phyloP scores from a whole-genome alignment of 495 filamentous ascomycete species.

The Lepidopterella palustris region DNA sequence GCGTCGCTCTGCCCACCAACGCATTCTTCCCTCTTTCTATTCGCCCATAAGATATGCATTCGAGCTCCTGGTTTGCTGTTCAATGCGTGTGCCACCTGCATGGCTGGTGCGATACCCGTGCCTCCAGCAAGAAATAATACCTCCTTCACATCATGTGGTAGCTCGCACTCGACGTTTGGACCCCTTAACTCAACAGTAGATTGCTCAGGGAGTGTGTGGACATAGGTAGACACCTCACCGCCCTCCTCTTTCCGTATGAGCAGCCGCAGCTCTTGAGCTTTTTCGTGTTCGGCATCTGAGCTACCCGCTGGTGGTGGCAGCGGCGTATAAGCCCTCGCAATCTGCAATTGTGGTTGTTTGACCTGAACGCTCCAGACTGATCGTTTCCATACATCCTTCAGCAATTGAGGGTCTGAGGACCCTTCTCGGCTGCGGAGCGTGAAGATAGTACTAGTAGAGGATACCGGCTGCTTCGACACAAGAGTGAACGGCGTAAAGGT shows the following conservation, averaged over 20 bases:
- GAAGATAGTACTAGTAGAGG: slow-evolving; percentile 68
- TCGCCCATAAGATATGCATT: slow-evolving; percentile 66
- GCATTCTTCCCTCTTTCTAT: slow-evolving; percentile 53
- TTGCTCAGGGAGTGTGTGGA: slow-evolving; percentile 56
- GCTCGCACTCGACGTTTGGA: slow-evolving; percentile 62
- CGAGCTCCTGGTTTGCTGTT: slow-evolving; percentile 35
- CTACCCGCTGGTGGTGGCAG: slow-evolving; percentile 47
- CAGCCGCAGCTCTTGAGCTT: slow-evolving; percentile 40
- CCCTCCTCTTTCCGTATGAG: slow-evolving; percentile 42
- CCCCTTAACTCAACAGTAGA: slow-evolving; percentile 68
- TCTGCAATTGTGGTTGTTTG: slow-evolving; percentile 88
- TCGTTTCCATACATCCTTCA: slow-evolving; percentile 44
- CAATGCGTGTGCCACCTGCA: slow-evolving; percentile 66
- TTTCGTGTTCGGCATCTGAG: slow-evolving; percentile 35
- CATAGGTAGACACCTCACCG: slow-evolving; percentile 56
- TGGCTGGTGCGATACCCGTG: slow-evolving; percentile 85
- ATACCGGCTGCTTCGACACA: slow-evolving; percentile 58
- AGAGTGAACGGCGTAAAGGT: slow-evolving; percentile 44
- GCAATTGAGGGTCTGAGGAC: slow-evolving; percentile 34
- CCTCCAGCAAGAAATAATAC: slow-evolving; percentile 87
- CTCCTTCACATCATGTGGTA: slow-evolving; percentile 47
- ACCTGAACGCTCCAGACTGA: slow-evolving; percentile 84
- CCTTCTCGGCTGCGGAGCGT: slow-evolving; percentile 45
- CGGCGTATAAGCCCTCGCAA: slow-evolving; percentile 83
- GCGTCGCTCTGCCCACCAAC: slow-evolving; percentile 41